Conservation (phyloP, 1,284 basidiomycete species). For the Rugiboletus extremiorientalis region DNA sequence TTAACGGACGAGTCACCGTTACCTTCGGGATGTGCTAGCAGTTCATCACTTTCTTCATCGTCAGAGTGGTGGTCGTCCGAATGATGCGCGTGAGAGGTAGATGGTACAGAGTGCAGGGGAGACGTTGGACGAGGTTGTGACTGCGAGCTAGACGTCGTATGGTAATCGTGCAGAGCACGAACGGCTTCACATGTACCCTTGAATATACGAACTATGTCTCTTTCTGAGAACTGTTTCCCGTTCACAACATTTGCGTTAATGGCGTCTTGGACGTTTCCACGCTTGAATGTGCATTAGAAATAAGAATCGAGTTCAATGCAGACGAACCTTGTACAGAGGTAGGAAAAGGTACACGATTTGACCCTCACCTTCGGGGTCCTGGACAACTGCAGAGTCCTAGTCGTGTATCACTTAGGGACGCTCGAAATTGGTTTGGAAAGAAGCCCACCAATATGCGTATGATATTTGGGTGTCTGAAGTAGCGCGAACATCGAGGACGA, state of each 20-base stretch:
- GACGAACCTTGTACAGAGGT: slow-evolving; percentile 76
- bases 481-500: slow-evolving; percentile 1
- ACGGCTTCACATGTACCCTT: slow-evolving; percentile 93
- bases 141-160: slow-evolving; percentile 44
- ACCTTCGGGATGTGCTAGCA: slow-evolving; percentile 70
- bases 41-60: slow-evolving; percentile 50
- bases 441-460: slow-evolving; percentile 75
- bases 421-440: neutral
- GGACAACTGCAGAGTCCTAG: slow-evolving; percentile 91
- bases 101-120: slow-evolving; percentile 11
- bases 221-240: slow-evolving; percentile 82
- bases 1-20: slow-evolving; percentile 48
- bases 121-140: slow-evolving; percentile 28
- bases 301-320: neutral
- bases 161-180: slow-evolving; percentile 90
- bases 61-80: slow-evolving; percentile 34
- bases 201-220: slow-evolving; percentile 87
- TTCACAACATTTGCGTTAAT: slow-evolving; percentile 89
- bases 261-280: slow-evolving; percentile 92
- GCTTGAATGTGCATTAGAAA: slow-evolving; percentile 41
- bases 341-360: slow-evolving; percentile 95
- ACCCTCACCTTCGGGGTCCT: slow-evolving; percentile 90
- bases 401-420: neutral
- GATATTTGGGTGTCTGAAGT: slow-evolving; percentile 80
- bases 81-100: slow-evolving; percentile 26